Conservation (phyloP, 306 rosid species). For the Prunus kanzakura region DNA sequence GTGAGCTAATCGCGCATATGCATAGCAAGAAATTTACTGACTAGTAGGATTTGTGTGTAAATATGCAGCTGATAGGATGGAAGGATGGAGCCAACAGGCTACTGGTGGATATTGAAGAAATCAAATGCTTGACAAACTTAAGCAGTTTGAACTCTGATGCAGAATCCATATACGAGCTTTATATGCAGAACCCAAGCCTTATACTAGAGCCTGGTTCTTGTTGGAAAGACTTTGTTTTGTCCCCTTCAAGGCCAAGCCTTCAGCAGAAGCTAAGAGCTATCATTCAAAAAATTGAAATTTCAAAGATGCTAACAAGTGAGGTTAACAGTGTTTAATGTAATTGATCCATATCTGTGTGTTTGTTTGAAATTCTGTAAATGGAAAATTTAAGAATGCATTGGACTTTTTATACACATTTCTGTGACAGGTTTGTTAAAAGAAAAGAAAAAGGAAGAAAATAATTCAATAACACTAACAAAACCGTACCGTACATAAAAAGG, state of each 20-base stretch:
- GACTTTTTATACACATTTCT: too few relatives aligned
- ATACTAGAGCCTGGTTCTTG: conserved; percentile 42
- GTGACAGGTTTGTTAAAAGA: too few relatives aligned
- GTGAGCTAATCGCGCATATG: too few relatives aligned
- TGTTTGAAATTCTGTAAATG: not conserved
- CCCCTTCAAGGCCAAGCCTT: conserved; percentile 45
- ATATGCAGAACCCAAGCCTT: conserved; percentile 36
- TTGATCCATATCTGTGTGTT: not conserved
- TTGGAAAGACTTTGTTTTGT: conserved; percentile 58
- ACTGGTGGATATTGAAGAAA: conserved; percentile 57
- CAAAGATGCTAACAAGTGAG: not conserved
- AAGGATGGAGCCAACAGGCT: conserved; percentile 54
- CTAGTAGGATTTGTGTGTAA: not conserved
- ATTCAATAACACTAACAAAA: not conserved
- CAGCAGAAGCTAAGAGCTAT: conserved; percentile 47
- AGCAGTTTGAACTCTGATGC: conserved; percentile 62
- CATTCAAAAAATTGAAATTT: conserved; percentile 50
- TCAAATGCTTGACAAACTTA: conserved; percentile 38
- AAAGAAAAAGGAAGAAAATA: not conserved
- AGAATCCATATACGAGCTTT: conserved; percentile 65
- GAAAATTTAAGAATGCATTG: too few relatives aligned
- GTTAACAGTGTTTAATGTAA: not conserved
- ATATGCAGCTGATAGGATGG: conserved; percentile 64
- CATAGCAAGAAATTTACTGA: not conserved
- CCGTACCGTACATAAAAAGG: too few relatives aligned